Evolutionary conservation across 2,329 filamentous ascomycete genomes (phyloP), one percentile per base, ranked within the genome.

Genomic region (Cadophora malorum): DNA sequence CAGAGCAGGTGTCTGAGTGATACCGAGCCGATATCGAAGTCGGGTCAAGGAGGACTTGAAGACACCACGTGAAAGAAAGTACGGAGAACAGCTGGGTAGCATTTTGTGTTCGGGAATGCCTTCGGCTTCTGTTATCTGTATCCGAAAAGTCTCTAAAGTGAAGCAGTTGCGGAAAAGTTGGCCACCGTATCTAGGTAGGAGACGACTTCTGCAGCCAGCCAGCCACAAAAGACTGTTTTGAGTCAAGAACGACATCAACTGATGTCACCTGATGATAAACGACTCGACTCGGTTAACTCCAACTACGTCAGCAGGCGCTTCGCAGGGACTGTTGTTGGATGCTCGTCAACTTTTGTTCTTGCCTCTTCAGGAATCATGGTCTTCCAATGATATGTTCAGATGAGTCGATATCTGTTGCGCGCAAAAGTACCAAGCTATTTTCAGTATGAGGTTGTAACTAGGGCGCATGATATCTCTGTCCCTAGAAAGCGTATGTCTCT

Each of bases 181-280:
- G 56, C 56, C 33, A 14, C 56, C 56, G 33, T 59, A 41, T 12
- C 56, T 59, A 59, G 56, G 21, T 2, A 38, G 1, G 16, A 35
- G 56, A 59, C 56, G 35, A 55, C 16, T 33, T 55, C 52, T 33
- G 52, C 52, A 55, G 56, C 56, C 56, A 59, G 55, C 55, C 55
- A 58, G 56, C 56, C 56, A 59, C 56, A 23, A 59, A 38, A 59
- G 56, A 8, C 55, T 58, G 19, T 35, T 58, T 58, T 23, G 55
- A 58, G 55, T 58, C 55, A 58, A 38, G 55, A 58, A 38, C 33
- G 31, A 23, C 55, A 49, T 49, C 45, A 49, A 49, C 45, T 21
- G 35, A 38, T 33, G 53, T 49, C 45, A 49, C 21, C 45, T 21
- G 35, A 38, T 33, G 53, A 56, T 10, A 6, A 35, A 35, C 28